Base-by-base conservation (phyloP, 108 stramenopile species). In the Pinguiococcus pyrenoidosus region DNA sequence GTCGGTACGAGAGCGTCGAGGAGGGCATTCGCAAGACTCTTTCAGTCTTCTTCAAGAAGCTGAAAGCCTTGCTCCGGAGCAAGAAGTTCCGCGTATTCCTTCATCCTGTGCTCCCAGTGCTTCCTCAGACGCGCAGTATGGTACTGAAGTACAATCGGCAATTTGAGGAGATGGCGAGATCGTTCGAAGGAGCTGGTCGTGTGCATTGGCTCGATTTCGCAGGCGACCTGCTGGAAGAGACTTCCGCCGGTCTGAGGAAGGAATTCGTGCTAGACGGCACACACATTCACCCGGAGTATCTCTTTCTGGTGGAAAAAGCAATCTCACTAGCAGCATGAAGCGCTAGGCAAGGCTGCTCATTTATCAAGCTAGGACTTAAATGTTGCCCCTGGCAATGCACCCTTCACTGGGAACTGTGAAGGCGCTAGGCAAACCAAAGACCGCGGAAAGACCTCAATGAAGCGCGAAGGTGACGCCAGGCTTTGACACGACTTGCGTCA, bases 51-150 rank as follows among this genome's bases (percentile, higher is more conserved):
- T 14, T 54, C 17, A 25, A 44, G 36, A 22, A 0, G 10, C 29
- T 40, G 10, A 22, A 28, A 10, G 16, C 4, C n/a, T 22, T 66
- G n/a, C 2, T 9, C 20, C 2, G 20, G 35, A 21, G 28, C 30
- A 26, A 16, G 6, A 37, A 33, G 2, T 28, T 52, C 9, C 38
- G 34, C 9, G 39, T 38, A 0, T 43, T 38, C 14, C 42, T 74
- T 6, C 73, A 74, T 51, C 68, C 73, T 10, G 56, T 71, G 9
- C 24, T 50, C 0, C 73, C 73, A 0, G 73, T 74, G 9, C 54
- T 74, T 0, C 29, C 59, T 14, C 61, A 46, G 37, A 74, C 73
- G 4, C 52, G 73, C 13, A 9, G 4, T 4, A 44, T 74, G n/a
- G 73, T 74, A 7, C 29, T 41, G 38, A 16, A 22, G 4, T 73